Evolutionary conservation across 2,329 filamentous ascomycete species (phyloP).

Genomic region (Colletotrichum magnum): DNA sequence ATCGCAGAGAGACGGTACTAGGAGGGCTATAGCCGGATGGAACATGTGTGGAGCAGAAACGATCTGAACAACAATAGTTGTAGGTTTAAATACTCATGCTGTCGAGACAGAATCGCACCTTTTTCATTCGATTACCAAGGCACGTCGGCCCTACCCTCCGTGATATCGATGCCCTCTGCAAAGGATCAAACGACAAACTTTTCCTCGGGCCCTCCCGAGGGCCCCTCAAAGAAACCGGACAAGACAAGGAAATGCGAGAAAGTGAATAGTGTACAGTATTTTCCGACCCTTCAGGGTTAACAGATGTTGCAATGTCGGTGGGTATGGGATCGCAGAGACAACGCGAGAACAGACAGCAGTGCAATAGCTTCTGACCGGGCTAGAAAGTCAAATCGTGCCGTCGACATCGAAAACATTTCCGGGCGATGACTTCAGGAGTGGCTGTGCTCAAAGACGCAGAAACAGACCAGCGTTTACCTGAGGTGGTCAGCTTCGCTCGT

Average conservation of each 20-base stretch:
- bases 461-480: not conserved
- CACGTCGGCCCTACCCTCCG: no score
- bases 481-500: not conserved
- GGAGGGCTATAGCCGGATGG: no score
- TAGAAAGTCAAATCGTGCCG: not conserved
- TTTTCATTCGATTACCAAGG: no score
- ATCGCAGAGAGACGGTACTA: no score
- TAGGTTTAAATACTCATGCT: no score
- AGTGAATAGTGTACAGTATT: slow-evolving; percentile 15
- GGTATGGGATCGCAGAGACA: slow-evolving; percentile 27
- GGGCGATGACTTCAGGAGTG: not conserved
- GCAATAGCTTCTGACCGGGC: not conserved
- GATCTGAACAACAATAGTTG: no score
- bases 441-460: not conserved
- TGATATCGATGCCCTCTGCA: no score
- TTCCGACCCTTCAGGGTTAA: not conserved
- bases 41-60: no score
- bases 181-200: not conserved
- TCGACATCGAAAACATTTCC: not conserved
- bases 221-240: not conserved
- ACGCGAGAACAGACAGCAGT: not conserved
- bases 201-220: not conserved
- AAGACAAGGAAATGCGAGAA: slow-evolving; percentile 1
- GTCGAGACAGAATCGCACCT: no score
- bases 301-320: slow-evolving; percentile 10